Evolutionary conservation across 2,329 filamentous ascomycete genomes (phyloP), one percentile per base, ranked within the genome.

Genomic region (Chalaropsis ovoidea): DNA sequence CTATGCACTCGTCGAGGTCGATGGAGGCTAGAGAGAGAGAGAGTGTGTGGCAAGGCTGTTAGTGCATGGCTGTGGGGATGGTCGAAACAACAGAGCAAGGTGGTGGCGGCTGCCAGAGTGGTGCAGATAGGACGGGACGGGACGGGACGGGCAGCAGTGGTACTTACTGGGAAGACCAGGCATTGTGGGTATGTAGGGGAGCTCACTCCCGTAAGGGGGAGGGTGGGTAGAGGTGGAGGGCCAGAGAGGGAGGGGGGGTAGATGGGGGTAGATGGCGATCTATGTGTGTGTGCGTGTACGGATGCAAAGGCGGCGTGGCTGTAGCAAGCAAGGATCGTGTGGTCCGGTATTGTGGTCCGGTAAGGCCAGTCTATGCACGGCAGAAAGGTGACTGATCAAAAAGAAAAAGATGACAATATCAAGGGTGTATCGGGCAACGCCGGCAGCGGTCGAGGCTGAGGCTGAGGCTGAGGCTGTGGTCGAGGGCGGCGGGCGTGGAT

Each of bases 1-100:
- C 86, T 78, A 99, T 97, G 79, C 94, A 99, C 83, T 97, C 91
- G 80, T 99, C 94, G 72, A 99, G 85, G 77, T 99, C 93, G 78
- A 99, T 92, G 77, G 90, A 96, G 71, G 89, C 92, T 95, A 72
- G 56, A 66, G 61, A 43, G 39, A 47, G 22, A 49, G 41, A 19
- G 22, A 31, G 19, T 64, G 39, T 62, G 63, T 47, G 31, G 62
- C 15, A 19, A n/a, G 24, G 13, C 8, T 49, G 45, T 49, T n/a
- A 63, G 42, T 27, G 27, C 24, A 10, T 42, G 35, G 17, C 8
- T 42, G 39, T 61, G 58, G 35, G 45, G 6, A 49, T 49, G 45
- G n/a, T 42, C 43, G 24, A 47, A 17, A 5, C 2, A 58, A 39
- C 15, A 17, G 19, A 63, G 41, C n/a, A 39, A 13, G 24, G 43